phyloP scores from a whole-genome alignment of 345 rosid species.

The Euphorbia tirucalli region DNA sequence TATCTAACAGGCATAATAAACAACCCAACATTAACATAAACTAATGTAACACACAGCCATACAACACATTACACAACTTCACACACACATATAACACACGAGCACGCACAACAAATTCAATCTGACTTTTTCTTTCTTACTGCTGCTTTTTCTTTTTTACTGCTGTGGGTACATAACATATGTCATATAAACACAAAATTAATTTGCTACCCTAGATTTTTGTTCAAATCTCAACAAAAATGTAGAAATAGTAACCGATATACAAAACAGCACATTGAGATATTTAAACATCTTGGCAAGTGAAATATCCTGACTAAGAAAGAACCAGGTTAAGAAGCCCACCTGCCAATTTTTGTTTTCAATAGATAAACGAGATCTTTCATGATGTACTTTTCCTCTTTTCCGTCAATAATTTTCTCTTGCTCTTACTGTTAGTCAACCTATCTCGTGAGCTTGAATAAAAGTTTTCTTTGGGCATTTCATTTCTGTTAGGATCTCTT shows the following conservation, averaged over 20 bases:
- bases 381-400: constrained; percentile 7
- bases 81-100: no score
- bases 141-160: no score
- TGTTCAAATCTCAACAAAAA: background rate
- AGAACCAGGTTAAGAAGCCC: constrained; percentile 4
- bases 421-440: constrained; percentile 11
- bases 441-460: background rate
- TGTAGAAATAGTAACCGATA: background rate
- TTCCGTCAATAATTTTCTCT: background rate
- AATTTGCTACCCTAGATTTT: background rate
- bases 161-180: background rate
- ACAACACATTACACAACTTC: no score
- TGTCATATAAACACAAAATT: background rate
- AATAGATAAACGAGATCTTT: background rate
- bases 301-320: background rate
- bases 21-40: no score
- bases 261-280: background rate
- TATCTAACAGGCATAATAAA: no score
- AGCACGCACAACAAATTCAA: no score
- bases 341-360: constrained; percentile 1
- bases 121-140: no score
- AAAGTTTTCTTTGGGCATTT: background rate
- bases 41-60: no score
- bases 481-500: background rate
- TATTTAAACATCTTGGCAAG: background rate